Percentiles rank a stretch among this genome's conserved stretches.
Evolutionary conservation across 257 asterid species (phyloP).

Genomic region (Prunella vulgaris): DNA sequence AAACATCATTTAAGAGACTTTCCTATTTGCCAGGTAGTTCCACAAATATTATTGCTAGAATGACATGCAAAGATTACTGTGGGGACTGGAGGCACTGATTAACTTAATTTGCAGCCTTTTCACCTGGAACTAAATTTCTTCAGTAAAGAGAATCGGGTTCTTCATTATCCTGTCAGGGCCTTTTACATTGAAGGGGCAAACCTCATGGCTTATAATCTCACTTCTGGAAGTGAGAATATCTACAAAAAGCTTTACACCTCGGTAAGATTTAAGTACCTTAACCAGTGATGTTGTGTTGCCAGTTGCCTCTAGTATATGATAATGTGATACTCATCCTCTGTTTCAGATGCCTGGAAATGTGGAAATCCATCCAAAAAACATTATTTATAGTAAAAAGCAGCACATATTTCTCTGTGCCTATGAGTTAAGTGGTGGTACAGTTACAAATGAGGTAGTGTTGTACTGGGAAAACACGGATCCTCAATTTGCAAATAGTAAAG

Average conservation of each 20-base stretch:
- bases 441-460: slow-evolving; percentile 71
- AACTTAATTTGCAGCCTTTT: slow-evolving; percentile 60
- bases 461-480: slow-evolving; percentile 97
- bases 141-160: slow-evolving; percentile 83
- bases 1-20: slow-evolving; percentile 66
- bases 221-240: slow-evolving; percentile 83
- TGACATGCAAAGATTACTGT: slow-evolving; percentile 9
- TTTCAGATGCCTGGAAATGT: slow-evolving; percentile 90
- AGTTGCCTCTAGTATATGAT: slow-evolving; percentile 19
- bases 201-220: slow-evolving; percentile 88
- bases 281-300: slow-evolving; percentile 14
- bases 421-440: slow-evolving; percentile 68
- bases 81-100: slow-evolving; percentile 23
- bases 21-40: slow-evolving; percentile 87
- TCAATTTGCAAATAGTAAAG: slow-evolving; percentile 78
- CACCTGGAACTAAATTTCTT: slow-evolving; percentile 95
- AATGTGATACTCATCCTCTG: slow-evolving; percentile 21
- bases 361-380: slow-evolving; percentile 67
- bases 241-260: slow-evolving; percentile 88
- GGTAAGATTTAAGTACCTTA: slow-evolving; percentile 40
- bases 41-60: slow-evolving; percentile 1
- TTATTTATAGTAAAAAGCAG: slow-evolving; percentile 76
- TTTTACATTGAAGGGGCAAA: slow-evolving; percentile 87
- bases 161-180: slow-evolving; percentile 94
- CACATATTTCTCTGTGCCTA: slow-evolving; percentile 82